These are phyloP conservation scores for Cajanus cajan DNA, from an alignment of 306 rosid species.

Conservation along the genomic window DNA sequence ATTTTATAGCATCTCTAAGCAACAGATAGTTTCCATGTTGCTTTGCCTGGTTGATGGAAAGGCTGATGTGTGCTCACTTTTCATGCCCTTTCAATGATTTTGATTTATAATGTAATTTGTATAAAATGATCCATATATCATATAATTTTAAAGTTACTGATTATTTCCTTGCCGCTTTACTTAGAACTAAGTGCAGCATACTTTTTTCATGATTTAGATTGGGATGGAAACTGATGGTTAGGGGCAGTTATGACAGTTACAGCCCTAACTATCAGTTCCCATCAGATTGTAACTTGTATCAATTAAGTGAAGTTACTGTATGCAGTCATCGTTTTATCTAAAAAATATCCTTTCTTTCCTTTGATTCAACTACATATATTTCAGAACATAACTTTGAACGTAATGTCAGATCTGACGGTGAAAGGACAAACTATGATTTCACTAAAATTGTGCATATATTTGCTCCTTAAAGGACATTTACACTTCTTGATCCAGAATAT, in stretches of 20 bases:
- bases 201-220: background rate
- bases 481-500: background rate
- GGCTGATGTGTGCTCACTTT: background rate
- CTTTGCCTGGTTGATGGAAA: conserved; percentile 1
- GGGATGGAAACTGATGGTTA: too few relatives aligned
- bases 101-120: background rate
- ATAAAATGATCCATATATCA: background rate
- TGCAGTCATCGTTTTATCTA: background rate
- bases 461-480: background rate
- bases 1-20: background rate
- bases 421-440: background rate
- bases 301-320: background rate
- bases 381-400: background rate
- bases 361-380: background rate
- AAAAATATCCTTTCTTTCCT: conserved; percentile 1
- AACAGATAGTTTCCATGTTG: background rate
- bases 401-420: background rate
- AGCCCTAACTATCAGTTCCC: too few relatives aligned
- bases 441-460: background rate
- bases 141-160: background rate
- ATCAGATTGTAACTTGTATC: background rate
- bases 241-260: too few relatives aligned
- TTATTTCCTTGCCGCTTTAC: background rate
- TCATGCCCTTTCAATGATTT: background rate
- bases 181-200: background rate